Evolutionary conservation across 2,329 filamentous ascomycete species (phyloP).

Genomic region (Neoscytalidium dimidiatum): DNA sequence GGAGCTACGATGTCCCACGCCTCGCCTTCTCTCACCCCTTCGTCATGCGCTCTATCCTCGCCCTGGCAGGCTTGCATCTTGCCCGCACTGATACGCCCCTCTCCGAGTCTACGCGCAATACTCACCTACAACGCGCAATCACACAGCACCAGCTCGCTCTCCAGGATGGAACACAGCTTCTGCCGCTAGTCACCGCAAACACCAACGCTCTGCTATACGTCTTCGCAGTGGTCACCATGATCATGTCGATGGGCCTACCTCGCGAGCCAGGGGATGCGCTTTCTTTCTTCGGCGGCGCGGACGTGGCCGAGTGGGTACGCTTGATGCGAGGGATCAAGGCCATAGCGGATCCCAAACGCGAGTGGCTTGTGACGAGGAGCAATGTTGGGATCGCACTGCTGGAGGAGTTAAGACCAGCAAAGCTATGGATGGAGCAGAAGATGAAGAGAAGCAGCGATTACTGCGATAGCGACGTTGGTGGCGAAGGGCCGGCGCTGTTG

Average conservation of each 20-base stretch:
- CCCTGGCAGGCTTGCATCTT: too few species aligned
- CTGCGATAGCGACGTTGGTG: background rate
- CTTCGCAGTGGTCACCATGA: background rate
- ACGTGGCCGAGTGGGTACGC: background rate
- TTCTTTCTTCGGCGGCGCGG: background rate
- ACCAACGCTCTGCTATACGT: background rate
- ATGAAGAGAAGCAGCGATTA: too few species aligned
- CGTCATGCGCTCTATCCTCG: too few species aligned
- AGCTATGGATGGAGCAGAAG: background rate
- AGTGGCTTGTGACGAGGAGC: background rate
- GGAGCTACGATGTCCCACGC: background rate
- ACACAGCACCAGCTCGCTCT: background rate
- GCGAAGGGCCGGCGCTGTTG: background rate
- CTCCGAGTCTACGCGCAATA: background rate
- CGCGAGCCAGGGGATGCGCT: background rate
- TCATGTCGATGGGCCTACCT: background rate
- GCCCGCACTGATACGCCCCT: background rate
- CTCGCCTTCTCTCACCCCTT: background rate
- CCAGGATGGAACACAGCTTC: too few species aligned
- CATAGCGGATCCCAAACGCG: background rate
- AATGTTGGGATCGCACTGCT: background rate
- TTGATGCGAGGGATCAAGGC: background rate
- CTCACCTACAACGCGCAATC: background rate
- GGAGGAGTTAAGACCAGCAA: background rate
- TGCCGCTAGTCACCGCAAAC: background rate